These are phyloP conservation scores for Clathrospora elynae DNA, from an alignment of 2,329 filamentous ascomycete genomes.

Conservation along the genomic window DNA sequence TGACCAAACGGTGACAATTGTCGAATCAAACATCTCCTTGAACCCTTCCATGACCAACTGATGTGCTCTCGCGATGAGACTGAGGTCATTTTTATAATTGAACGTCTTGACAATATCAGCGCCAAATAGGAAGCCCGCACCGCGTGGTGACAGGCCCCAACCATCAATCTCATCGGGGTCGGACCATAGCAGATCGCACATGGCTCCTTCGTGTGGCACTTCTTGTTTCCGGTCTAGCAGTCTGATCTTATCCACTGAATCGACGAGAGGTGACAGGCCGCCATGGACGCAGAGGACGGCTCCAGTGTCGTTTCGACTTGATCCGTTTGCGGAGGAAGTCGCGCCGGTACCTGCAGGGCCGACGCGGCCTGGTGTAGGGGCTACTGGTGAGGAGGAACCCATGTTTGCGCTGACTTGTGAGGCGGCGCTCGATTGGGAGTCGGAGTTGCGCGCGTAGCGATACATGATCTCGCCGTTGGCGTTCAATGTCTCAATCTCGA, in stretches of 20 bases:
- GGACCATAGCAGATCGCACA: slow-evolving; percentile 98
- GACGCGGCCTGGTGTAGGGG: slow-evolving; percentile 57
- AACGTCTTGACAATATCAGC: slow-evolving; percentile 93
- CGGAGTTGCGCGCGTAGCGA: slow-evolving; percentile 63
- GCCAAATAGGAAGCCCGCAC: slow-evolving; percentile 94
- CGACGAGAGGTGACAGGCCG: slow-evolving; percentile 86
- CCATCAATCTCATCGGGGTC: slow-evolving; percentile 98
- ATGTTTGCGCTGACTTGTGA: slow-evolving; percentile 40
- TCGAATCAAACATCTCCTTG: slow-evolving; percentile 92
- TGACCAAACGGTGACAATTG: slow-evolving; percentile 92
- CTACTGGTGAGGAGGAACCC: slow-evolving; percentile 45
- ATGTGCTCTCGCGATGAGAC: slow-evolving; percentile 89
- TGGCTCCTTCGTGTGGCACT: slow-evolving; percentile 96
- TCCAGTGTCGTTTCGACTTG: slow-evolving; percentile 57
- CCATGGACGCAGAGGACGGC: slow-evolving; percentile 96
- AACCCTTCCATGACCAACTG: slow-evolving; percentile 99
- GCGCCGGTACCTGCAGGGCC: slow-evolving; percentile 82
- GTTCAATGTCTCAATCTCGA: slow-evolving; percentile 93
- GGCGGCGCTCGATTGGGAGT: slow-evolving; percentile 45
- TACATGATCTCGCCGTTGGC: slow-evolving; percentile 79
- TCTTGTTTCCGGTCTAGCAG: slow-evolving; percentile 93
- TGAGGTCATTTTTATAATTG: slow-evolving; percentile 92
- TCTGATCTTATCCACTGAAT: slow-evolving; percentile 93
- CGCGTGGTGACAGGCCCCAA: slow-evolving; percentile 92
- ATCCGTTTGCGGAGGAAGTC: slow-evolving; percentile 67